Base-by-base conservation (phyloP, 805 yeast genomes). In the Zygoascus bituminiphila region DNA sequence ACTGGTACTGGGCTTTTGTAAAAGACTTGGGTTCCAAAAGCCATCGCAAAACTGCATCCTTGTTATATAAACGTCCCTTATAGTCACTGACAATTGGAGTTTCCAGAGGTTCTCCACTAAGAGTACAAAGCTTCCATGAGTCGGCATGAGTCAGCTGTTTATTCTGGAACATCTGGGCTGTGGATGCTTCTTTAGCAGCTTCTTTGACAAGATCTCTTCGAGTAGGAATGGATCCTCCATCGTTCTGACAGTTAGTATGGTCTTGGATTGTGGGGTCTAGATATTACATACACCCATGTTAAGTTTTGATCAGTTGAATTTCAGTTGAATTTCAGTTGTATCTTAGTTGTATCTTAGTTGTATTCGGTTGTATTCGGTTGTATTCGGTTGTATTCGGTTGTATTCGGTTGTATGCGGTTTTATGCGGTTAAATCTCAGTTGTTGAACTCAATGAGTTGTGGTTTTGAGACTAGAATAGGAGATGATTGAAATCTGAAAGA, bases 211-310 rank as follows among this genome's bases (percentile, higher is more conserved):
- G 72, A 53, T 81, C 84, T 51, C 72, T 70, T 24, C 85, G 67
- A 39, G 75, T 74, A 15, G 82, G 82, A 21, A 83, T 78, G 0
- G 85, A 74, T 5, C 88, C 88, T 21, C 91, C 91, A 60, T 84
- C 91, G 42, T 59, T 59, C 62, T 60, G 43, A 14, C 10, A 20
- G 10, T 23, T 39, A 24, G 42, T 35, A 41, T n/a, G 26, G 23
- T 15, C 23, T 9, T 8, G 29, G 15, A 17, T 21, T 10, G 26
- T 20, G 7, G 5, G 26, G 39, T 29, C 15, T 33, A 12, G 42
- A 12, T 12, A n/a, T 6, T 43, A 43, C 46, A 15, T 31, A 43
- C 46, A 19, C 46, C 38, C 44, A 41, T 41, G 19, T 39, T 21
- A 15, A 29, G n/a, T n/a, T n/a, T n/a, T n/a, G n/a, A n/a, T n/a